Base-by-base conservation (phyloP, 768 basidiomycete species). In the Glaciozyma antarctica region DNA sequence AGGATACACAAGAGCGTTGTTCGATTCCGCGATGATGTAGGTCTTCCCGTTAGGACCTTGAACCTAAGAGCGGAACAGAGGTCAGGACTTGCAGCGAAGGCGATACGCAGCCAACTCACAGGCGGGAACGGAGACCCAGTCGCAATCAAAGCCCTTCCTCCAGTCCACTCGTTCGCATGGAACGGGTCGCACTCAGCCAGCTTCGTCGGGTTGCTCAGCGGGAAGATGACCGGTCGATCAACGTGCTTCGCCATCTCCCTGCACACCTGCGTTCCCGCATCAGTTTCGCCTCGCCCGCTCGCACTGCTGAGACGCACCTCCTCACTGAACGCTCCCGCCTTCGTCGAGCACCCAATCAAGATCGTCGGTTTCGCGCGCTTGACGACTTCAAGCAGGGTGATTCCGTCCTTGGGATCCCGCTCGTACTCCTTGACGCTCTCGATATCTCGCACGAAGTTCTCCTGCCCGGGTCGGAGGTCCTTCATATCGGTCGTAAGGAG, bases 331-430 rank as follows among this genome's bases (percentile, higher is more conserved):
- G 85, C 87, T 6, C 87, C 86, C 24, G 82, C 80, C 57, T 83
- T 80, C 2, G 90, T 91, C 63, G 88, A 90, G 64, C 86, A 87
- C 38, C 90, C 90, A 68, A 94, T 88, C 54, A 94, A 75, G 16
- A 90, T 82, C 2, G 90, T 94, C 28, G 90, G 89, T 72, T 83
- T 83, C 16, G 87, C 81, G 66, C 80, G 79, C 76, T 82, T 82
- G 64, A 91, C 82, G 3, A 87, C 85, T 34, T 89, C 85, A 61
- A 87, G 75, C 60, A 93, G 78, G 12, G 76, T 68, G 26, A 86
- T 78, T 51, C 80, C 78, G 28, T 81, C 81, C n/a, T 69, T 62
- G 4, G 43, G 44, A 13, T 57, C 64, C 5, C 68, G 60, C 7
- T 54, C 34, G 63, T 65, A 72, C 26, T 60, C 41, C 21, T 66